A percentile compares a stretch with the other conserved stretches of the same genome.
These are phyloP conservation scores for Leccinum disarticulatum DNA, from an alignment of 768 basidiomycete genomes.

Conservation along the genomic window DNA sequence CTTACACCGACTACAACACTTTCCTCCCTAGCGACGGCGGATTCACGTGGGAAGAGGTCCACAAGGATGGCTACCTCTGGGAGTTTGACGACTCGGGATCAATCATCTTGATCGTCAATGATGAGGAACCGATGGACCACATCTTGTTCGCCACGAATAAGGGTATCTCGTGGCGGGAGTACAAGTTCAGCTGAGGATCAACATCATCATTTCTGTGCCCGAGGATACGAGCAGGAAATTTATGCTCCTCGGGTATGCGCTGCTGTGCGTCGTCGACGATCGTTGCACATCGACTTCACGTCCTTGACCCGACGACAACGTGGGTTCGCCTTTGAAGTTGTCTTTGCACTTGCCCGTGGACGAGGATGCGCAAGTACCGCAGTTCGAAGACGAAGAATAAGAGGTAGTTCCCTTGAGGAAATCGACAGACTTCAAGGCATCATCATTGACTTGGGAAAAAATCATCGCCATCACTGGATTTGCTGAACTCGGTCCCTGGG, in stretches of 20 bases:
- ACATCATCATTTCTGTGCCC: constrained; percentile 81
- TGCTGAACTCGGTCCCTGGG: constrained; percentile 98
- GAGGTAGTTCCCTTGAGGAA: constrained; percentile 58
- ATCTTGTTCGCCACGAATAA: constrained; percentile 90
- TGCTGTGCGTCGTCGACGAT: constrained; percentile 47
- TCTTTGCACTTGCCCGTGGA: constrained; percentile 64
- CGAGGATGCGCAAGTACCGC: constrained; percentile 37
- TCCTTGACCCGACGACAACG: constrained; percentile 73
- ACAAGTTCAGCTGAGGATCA: constrained; percentile 78
- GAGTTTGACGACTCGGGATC: constrained; percentile 98
- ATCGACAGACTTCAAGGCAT: constrained; percentile 82
- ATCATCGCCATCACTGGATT: constrained; percentile 95
- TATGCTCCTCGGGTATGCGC: constrained; percentile 71
- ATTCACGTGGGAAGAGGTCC: constrained; percentile 97
- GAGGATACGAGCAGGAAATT: constrained; percentile 90
- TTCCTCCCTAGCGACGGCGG: constrained; percentile 96
- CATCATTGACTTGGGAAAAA: constrained; percentile 83
- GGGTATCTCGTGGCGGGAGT: constrained; percentile 85
- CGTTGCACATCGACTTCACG: constrained; percentile 85
- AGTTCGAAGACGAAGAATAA: neutral
- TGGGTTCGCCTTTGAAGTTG: constrained; percentile 39
- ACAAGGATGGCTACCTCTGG: constrained; percentile 97
- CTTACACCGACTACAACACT: constrained; percentile 87
- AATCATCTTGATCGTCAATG: constrained; percentile 89
- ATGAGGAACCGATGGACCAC: constrained; percentile 89